Evolutionary conservation across 176 grass and related monocot species (phyloP).

Genomic region (Panicum miliaceum): DNA sequence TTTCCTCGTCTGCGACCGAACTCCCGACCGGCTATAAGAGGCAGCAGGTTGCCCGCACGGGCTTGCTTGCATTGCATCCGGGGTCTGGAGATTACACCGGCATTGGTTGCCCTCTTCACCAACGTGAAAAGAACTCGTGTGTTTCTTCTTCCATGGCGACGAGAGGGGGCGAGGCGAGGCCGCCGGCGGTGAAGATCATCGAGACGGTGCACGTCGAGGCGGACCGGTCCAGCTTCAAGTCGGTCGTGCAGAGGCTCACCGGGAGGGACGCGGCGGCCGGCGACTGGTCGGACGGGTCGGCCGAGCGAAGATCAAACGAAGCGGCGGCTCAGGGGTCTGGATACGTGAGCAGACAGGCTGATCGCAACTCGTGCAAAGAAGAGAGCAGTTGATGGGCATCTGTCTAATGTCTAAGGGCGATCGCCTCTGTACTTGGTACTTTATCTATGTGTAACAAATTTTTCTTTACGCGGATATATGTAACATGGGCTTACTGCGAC

Average conservation of each 20-base stretch:
- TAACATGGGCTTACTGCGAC: neutral
- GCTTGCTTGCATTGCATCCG: neutral
- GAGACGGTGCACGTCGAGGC: conserved; percentile 55
- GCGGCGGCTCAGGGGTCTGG: neutral
- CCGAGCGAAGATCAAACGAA: neutral
- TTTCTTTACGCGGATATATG: no score
- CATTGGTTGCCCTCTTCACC: neutral
- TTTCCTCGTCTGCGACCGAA: neutral
- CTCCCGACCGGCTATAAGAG: conserved; percentile 28
- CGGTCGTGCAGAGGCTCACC: conserved; percentile 52
- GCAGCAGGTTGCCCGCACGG: neutral
- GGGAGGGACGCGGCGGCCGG: conserved; percentile 43
- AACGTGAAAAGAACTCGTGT: neutral
- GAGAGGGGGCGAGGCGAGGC: conserved; percentile 15
- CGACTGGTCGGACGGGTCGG: neutral
- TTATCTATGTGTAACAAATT: neutral
- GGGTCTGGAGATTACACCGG: neutral
- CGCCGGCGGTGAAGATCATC: conserved; percentile 47
- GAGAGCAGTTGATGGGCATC: neutral
- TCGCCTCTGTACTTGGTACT: neutral
- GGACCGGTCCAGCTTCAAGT: conserved; percentile 49
- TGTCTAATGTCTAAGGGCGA: neutral
- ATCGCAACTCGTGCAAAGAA: neutral
- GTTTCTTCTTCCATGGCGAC: conserved; percentile 16
- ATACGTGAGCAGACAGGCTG: neutral